Conservation (phyloP, 306 rosid genomes). For the Datisca glomerata region DNA sequence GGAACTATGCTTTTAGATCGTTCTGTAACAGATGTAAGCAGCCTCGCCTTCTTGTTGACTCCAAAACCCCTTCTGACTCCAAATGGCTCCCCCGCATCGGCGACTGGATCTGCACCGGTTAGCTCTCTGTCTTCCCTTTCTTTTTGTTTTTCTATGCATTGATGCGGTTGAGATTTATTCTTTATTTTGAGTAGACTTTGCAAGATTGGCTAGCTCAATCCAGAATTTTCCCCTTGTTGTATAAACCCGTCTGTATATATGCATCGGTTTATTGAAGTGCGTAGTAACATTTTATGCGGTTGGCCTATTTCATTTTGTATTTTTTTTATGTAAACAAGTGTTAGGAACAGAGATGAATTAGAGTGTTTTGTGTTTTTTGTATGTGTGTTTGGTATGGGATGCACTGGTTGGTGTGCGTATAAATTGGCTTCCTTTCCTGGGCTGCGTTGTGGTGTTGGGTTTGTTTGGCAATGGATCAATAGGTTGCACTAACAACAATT, state of each 20-base stretch:
- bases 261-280: too few relatives aligned
- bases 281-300: too few relatives aligned
- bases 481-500: slow-evolving; percentile 99
- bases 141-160: neutral
- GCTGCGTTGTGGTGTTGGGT: slow-evolving; percentile 72
- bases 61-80: slow-evolving; percentile 85
- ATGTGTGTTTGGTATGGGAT: slow-evolving; percentile 72
- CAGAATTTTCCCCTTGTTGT: too few relatives aligned
- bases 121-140: slow-evolving; percentile 7
- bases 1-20: slow-evolving; percentile 94
- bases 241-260: too few relatives aligned
- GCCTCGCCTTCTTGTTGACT: slow-evolving; percentile 88
- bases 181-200: too few relatives aligned
- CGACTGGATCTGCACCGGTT: slow-evolving; percentile 98
- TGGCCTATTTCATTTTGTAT: slow-evolving; percentile 11
- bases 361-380: slow-evolving; percentile 81
- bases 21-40: slow-evolving; percentile 96
- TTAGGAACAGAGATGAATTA: slow-evolving; percentile 40
- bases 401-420: slow-evolving; percentile 80
- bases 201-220: too few relatives aligned
- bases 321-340: slow-evolving; percentile 20
- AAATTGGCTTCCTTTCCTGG: slow-evolving; percentile 53
- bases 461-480: slow-evolving; percentile 72
- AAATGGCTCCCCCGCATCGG: slow-evolving; percentile 97
- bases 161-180: too few relatives aligned